Evolutionary conservation across 164 flowering plant species (phyloP).

Genomic region (Umbilicus rupestris): DNA sequence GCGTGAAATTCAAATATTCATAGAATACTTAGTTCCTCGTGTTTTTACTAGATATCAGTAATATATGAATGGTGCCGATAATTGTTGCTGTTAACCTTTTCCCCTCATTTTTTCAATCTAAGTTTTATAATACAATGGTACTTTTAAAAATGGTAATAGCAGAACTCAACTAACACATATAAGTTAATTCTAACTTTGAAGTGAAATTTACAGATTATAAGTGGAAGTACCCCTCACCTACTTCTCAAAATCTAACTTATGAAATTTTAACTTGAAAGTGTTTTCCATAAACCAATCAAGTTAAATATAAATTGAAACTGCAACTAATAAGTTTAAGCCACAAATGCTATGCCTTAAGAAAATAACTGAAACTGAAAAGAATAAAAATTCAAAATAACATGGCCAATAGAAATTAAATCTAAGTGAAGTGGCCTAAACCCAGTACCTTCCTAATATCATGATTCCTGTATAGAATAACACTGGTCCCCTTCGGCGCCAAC

Average conservation of each 20-base stretch:
- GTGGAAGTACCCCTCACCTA: not conserved
- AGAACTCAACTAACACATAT: too few species aligned
- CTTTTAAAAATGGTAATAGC: too few species aligned
- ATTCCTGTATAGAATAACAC: slow-evolving; percentile 76
- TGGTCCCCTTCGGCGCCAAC: slow-evolving; percentile 97
- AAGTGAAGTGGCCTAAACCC: not conserved
- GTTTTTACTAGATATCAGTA: too few species aligned
- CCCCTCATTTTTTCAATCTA: too few species aligned
- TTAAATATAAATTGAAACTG: too few species aligned
- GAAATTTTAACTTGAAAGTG: too few species aligned
- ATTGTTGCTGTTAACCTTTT: too few species aligned
- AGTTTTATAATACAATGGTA: too few species aligned
- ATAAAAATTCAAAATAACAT: not conserved
- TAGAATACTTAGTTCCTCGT: too few species aligned
- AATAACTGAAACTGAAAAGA: not conserved
- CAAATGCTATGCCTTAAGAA: not conserved
- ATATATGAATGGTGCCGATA: too few species aligned
- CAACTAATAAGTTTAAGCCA: not conserved
- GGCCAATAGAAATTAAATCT: not conserved
- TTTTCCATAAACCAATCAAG: too few species aligned
- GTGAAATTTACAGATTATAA: not conserved
- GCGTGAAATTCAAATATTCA: too few species aligned
- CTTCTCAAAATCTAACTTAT: not conserved
- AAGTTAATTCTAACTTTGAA: not conserved
- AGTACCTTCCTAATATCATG: slow-evolving; percentile 84